These are phyloP conservation scores for Protomyces lactucae-debilis DNA, from an alignment of 1,139 yeast genomes.

Conservation along the genomic window DNA sequence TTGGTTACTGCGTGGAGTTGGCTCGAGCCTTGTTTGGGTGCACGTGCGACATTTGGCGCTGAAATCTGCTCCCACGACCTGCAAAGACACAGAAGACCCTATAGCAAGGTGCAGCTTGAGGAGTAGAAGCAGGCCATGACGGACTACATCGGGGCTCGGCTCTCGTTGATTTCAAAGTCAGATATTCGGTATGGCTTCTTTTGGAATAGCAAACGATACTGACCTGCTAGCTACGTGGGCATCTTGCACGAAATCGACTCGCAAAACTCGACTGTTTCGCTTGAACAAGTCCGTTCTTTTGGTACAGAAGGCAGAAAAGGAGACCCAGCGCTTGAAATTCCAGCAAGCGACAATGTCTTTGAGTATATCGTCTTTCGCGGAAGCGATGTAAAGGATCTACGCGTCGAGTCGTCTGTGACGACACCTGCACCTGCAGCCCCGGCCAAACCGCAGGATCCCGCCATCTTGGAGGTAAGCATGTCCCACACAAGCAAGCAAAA, in stretches of 20 bases:
- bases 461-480: slow-evolving; percentile 38
- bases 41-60: too few relatives aligned
- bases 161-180: slow-evolving; percentile 79
- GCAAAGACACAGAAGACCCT: neutral
- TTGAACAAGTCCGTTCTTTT: slow-evolving; percentile 72
- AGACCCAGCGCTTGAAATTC: slow-evolving; percentile 66
- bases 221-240: slow-evolving; percentile 64
- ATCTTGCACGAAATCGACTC: slow-evolving; percentile 80
- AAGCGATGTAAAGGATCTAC: slow-evolving; percentile 83
- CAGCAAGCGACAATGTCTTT: slow-evolving; percentile 67
- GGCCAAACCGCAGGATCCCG: slow-evolving; percentile 38
- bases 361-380: slow-evolving; percentile 86
- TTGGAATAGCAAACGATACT: neutral
- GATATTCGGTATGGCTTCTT: slow-evolving; percentile 53
- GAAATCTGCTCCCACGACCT: too few relatives aligned
- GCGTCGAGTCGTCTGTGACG: slow-evolving; percentile 57
- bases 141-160: slow-evolving; percentile 86
- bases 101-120: neutral
- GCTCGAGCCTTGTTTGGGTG: too few relatives aligned
- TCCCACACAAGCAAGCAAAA: neutral
- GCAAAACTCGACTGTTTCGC: slow-evolving; percentile 83
- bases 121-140: slow-evolving; percentile 40
- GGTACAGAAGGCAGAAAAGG: slow-evolving; percentile 87
- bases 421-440: slow-evolving; percentile 40
- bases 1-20: too few relatives aligned